Base-by-base conservation (phyloP, 805 yeast species). In the Jamesozyma hellenica region DNA sequence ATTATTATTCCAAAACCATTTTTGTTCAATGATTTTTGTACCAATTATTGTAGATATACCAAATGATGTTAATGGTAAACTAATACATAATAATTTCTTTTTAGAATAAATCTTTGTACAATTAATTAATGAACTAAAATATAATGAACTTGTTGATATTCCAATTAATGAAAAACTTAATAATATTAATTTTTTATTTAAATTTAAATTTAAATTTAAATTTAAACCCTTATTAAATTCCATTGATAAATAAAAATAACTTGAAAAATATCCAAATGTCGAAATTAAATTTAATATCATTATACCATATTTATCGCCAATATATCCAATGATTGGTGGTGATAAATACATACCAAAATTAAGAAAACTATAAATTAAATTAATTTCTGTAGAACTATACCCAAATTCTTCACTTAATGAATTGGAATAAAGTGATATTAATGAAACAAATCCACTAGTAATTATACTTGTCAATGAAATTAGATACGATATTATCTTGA, bases 281-380 rank as follows among this genome's bases (percentile, higher is more conserved):
- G 88, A 72, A 15, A 83, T 50, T 21, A 79, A 49, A 4, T 88
- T 78, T 32, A 87, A 58, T 13, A 81, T 54, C 10, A 82, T 82
- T 1, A 94, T 87, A 0, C 95, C 94, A 53, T 81, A 83, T n/a
- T 78, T 67, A 55, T 87, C 96, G 2, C 92, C 87, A 36, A 84
- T 61, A 46, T 82, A 75, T 0, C 96, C 96, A 32, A 87, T 60
- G 0, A 80, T 53, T 0, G 97, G 96, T 6, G 90, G 74, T 9
- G 90, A 78, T 38, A 86, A 58, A 56, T 90, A 92, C 75, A 84
- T 76, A 2, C 96, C 96, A 43, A 82, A 57, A 23, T 82, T 79
- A 29, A 84, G 77, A 18, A 73, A 66, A 23, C 86, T 79, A 4
- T 94, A 82, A 11, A 90, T 76, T 41, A 77, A 60, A 61, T 90